Percentiles rank a stretch among this genome's conserved stretches.
phyloP scores from a whole-genome alignment of 306 rosid species.

The Vigna unguiculata region DNA sequence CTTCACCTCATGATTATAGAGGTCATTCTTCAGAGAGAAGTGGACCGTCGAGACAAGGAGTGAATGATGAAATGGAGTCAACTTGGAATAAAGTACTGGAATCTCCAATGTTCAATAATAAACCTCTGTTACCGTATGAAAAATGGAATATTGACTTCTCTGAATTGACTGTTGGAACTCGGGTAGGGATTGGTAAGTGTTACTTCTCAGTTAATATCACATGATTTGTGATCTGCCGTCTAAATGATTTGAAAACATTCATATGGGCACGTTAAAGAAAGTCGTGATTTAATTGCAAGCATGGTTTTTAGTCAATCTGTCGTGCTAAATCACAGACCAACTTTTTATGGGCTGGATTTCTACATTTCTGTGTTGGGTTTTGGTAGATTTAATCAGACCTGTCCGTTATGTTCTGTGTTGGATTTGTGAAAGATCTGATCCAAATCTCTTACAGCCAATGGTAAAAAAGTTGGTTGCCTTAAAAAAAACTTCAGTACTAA shows the following conservation, averaged over 20 bases:
- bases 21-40: conserved; percentile 67
- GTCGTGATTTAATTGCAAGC: conserved; percentile 24
- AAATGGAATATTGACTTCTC: conserved; percentile 96
- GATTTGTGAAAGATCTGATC: not conserved
- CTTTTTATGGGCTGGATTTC: conserved; percentile 11
- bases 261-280: not conserved
- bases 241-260: conserved; percentile 18
- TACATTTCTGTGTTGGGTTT: conserved; percentile 21
- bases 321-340: not conserved
- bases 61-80: conserved; percentile 68
- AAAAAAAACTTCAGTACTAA: not conserved
- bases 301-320: conserved; percentile 3
- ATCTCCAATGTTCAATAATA: conserved; percentile 72
- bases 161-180: conserved; percentile 91
- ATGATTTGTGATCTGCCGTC: not conserved
- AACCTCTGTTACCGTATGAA: conserved; percentile 80
- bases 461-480: not conserved
- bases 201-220: conserved; percentile 28
- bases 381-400: conserved; percentile 7
- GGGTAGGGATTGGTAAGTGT: conserved; percentile 92
- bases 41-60: conserved; percentile 60
- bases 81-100: conserved; percentile 91
- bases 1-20: conserved; percentile 91
- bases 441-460: conserved; percentile 8
- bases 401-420: conserved; percentile 6